Percentiles rank a stretch among this genome's conserved stretches.
Conservation (phyloP, 495 filamentous ascomycete genomes). For the Penicillium longicatenatum region DNA sequence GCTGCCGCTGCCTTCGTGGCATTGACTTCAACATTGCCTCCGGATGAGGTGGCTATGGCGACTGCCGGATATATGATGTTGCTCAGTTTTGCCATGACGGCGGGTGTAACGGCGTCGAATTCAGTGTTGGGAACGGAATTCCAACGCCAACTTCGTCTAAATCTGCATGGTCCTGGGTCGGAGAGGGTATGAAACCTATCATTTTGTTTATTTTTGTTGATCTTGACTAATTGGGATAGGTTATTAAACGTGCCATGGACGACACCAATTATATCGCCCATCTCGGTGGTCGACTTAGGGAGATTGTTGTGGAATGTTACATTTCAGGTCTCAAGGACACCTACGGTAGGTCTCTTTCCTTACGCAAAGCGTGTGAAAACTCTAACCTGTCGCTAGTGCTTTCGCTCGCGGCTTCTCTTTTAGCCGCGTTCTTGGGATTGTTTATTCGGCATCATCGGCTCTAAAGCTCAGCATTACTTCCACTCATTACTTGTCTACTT, state of each 20-base stretch:
- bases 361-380: neutral
- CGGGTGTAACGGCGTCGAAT: conserved; percentile 53
- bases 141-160: conserved; percentile 27
- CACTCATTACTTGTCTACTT: neutral
- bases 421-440: conserved; percentile 30
- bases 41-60: conserved; percentile 55
- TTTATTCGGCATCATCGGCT: conserved; percentile 34
- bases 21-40: conserved; percentile 54
- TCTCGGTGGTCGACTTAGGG: conserved; percentile 30
- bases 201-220: neutral
- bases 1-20: conserved; percentile 56
- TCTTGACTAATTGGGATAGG: conserved; percentile 19
- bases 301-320: conserved; percentile 39
- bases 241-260: conserved; percentile 39
- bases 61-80: conserved; percentile 56
- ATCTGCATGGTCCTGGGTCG: conserved; percentile 31
- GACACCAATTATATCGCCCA: conserved; percentile 39
- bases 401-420: conserved; percentile 31
- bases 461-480: conserved; percentile 11
- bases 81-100: conserved; percentile 51
- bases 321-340: conserved; percentile 39
- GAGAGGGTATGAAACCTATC: conserved; percentile 22
- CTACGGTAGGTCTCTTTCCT: conserved; percentile 32
- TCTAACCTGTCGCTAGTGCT: conserved; percentile 25
- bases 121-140: conserved; percentile 41